Evolutionary conservation across 2,329 filamentous ascomycete genomes (phyloP).

Genomic region (Aspergillus sp.): DNA sequence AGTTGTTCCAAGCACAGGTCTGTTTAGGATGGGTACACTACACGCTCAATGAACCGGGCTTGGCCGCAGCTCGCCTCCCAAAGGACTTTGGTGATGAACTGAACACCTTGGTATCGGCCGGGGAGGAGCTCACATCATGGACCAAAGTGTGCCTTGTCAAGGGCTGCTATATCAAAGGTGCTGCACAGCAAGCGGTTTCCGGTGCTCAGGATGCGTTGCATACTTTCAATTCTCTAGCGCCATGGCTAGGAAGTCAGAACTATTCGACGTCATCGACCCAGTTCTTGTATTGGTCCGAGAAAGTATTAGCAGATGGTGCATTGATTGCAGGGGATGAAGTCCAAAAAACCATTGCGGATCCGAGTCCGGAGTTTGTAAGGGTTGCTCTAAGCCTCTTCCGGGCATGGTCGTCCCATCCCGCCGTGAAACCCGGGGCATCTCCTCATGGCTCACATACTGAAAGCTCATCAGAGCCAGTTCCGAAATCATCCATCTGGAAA

Average conservation of each 20-base stretch:
- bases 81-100: constrained; percentile 63
- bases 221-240: constrained; percentile 68
- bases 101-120: constrained; percentile 57
- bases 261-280: constrained; percentile 57
- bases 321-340: constrained; percentile 66
- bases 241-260: constrained; percentile 57
- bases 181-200: constrained; percentile 50
- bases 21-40: constrained; percentile 87
- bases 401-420: constrained; percentile 46
- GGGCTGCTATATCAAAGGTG: constrained; percentile 74
- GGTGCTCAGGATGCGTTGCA: constrained; percentile 62
- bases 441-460: constrained; percentile 21
- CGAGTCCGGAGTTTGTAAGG: constrained; percentile 34
- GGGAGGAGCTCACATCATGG: constrained; percentile 68
- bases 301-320: constrained; percentile 75
- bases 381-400: constrained; percentile 56
- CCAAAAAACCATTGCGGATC: constrained; percentile 23
- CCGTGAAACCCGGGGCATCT: constrained; percentile 32
- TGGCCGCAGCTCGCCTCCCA: constrained; percentile 67
- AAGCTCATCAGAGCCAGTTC: constrained; percentile 26
- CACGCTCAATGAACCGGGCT: constrained; percentile 69
- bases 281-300: constrained; percentile 77
- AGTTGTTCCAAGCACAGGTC: constrained; percentile 75
- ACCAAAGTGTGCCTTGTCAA: constrained; percentile 82
- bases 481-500: constrained; percentile 69